A percentile compares a stretch with the other conserved stretches of the same genome.
Conservation (phyloP, 192 early-diverging fungal species). For the Diversispora epigaea region DNA sequence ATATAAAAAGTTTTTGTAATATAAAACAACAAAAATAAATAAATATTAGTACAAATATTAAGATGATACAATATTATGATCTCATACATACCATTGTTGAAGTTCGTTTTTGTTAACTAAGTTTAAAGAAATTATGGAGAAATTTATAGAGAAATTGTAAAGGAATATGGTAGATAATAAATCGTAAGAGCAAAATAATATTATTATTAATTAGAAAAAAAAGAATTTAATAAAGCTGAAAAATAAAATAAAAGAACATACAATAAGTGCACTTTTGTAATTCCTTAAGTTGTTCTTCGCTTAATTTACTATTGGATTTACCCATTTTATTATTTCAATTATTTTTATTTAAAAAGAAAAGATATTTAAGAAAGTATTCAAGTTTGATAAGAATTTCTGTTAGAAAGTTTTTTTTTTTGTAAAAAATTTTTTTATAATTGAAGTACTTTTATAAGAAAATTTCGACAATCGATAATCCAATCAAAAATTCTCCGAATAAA, state of each 20-base stretch:
- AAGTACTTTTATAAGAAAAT: too few species aligned
- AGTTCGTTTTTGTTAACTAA: conserved; percentile 90
- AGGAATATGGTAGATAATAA: background rate
- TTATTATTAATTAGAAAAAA: background rate
- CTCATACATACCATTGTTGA: conserved; percentile 83
- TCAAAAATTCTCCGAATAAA: too few species aligned
- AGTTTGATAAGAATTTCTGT: too few species aligned
- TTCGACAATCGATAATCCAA: too few species aligned
- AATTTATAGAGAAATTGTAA: background rate
- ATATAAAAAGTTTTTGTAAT: background rate
- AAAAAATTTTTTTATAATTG: too few species aligned
- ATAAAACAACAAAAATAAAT: conserved; percentile 1
- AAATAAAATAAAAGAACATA: conserved; percentile 45
- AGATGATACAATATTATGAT: too few species aligned
- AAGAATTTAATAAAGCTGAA: background rate
- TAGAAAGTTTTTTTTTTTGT: too few species aligned
- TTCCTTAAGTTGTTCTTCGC: conserved; percentile 72
- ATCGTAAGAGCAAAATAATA: background rate
- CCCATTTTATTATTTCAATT: conserved; percentile 57
- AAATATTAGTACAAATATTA: too few species aligned
- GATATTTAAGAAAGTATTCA: too few species aligned
- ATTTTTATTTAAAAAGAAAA: too few species aligned
- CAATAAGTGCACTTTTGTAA: conserved; percentile 80
- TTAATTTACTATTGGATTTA: conserved; percentile 83
- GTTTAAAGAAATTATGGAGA: background rate